phyloP scores from a whole-genome alignment of 106 monocot species.

The Dendrobium chrysotoxum region DNA sequence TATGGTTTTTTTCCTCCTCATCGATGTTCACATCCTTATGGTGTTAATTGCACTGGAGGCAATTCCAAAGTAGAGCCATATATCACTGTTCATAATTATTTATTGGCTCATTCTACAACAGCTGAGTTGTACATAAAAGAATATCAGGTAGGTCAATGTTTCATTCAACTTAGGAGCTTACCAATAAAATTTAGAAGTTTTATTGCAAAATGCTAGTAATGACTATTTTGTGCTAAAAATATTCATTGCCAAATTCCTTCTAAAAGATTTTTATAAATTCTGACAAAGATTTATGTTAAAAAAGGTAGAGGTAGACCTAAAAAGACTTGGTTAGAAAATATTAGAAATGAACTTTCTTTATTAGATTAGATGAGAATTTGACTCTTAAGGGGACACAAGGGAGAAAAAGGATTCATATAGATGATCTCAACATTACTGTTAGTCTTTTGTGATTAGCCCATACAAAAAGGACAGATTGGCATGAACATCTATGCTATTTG shows the following conservation, averaged over 20 bases:
- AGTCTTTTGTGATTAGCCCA: not conserved
- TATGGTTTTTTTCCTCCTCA: conserved; percentile 28
- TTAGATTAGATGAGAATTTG: too few relatives aligned
- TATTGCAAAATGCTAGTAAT: too few relatives aligned
- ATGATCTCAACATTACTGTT: not conserved
- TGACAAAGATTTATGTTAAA: too few relatives aligned
- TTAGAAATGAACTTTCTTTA: too few relatives aligned
- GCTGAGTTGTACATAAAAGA: conserved; percentile 34
- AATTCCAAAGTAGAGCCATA: conserved; percentile 58
- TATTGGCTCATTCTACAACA: conserved; percentile 41
- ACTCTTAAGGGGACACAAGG: too few relatives aligned
- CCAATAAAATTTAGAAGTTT: too few relatives aligned
- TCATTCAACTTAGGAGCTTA: not conserved
- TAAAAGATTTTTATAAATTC: too few relatives aligned
- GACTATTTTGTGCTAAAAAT: too few relatives aligned
- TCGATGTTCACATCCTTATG: conserved; percentile 38
- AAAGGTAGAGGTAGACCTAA: too few relatives aligned
- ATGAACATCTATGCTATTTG: conserved; percentile 17
- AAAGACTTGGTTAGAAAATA: too few relatives aligned
- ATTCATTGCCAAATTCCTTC: too few relatives aligned
- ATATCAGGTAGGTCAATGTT: conserved; percentile 31
- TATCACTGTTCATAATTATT: conserved; percentile 27
- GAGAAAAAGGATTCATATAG: too few relatives aligned
- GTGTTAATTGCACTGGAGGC: conserved; percentile 35
- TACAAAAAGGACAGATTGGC: conserved; percentile 20